phyloP scores from a whole-genome alignment of 805 yeast genomes.

The Schwanniomyces occidentalis region DNA sequence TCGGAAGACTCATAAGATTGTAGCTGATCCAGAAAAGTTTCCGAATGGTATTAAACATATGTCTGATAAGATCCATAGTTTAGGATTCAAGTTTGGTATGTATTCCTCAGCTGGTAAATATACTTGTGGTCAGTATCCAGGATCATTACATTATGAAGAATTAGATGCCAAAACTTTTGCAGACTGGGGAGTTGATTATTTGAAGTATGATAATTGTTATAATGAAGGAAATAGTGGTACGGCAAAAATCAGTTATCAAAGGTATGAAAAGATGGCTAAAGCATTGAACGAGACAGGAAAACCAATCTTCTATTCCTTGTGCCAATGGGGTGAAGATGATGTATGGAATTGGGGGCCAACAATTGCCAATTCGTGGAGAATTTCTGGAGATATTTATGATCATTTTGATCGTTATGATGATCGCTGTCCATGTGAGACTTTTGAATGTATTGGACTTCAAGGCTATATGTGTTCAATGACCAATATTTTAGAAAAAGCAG shows the following conservation, averaged over 20 bases:
- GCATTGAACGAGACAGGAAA: constrained; percentile 28
- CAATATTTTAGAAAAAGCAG: constrained; percentile 25
- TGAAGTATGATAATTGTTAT: constrained; percentile 31
- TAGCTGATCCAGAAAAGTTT: constrained; percentile 20
- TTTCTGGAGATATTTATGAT: constrained; percentile 24
- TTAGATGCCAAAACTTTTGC: constrained; percentile 26
- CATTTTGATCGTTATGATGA: constrained; percentile 15
- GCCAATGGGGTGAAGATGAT: constrained; percentile 32
- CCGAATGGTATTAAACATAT: constrained; percentile 24
- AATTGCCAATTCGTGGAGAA: constrained; percentile 28
- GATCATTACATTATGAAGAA: constrained; percentile 26
- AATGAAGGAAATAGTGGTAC: constrained; percentile 26
- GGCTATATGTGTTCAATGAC: constrained; percentile 24
- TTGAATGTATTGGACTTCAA: constrained; percentile 19
- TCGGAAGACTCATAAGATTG: constrained; percentile 12
- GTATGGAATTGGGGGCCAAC: constrained; percentile 29
- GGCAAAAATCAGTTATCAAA: constrained; percentile 19
- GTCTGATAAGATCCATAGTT: constrained; percentile 21
- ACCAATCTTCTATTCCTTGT: constrained; percentile 25
- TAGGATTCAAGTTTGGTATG: constrained; percentile 29
- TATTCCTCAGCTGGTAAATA: constrained; percentile 31
- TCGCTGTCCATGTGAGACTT: constrained; percentile 27
- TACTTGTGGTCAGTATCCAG: constrained; percentile 30
- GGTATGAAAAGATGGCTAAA: constrained; percentile 26
- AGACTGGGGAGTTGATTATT: constrained; percentile 27